A percentile compares a stretch with the other conserved stretches of the same genome.
These are phyloP conservation scores for Choiromyces venosus DNA, from an alignment of 495 filamentous ascomycete genomes.

Conservation along the genomic window DNA sequence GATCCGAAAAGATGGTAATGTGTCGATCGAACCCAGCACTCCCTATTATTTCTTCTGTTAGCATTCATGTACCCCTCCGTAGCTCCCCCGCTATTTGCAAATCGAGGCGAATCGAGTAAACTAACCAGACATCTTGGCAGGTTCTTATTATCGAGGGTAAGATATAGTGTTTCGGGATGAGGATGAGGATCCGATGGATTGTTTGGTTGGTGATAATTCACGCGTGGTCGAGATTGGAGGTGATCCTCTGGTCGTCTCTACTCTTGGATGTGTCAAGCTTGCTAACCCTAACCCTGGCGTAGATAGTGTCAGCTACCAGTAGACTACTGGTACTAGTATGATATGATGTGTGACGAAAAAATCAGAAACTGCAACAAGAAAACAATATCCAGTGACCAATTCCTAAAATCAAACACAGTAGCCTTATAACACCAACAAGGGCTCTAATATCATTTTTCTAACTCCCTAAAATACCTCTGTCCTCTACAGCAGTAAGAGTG, in stretches of 20 bases:
- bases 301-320: background rate
- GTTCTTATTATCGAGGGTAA: slow-evolving; percentile 14
- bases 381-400: no score
- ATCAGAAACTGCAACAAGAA: no score
- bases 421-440: no score
- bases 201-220: background rate
- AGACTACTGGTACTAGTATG: no score
- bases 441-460: no score
- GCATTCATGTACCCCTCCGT: slow-evolving; percentile 30
- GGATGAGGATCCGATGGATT: background rate
- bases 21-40: slow-evolving; percentile 96
- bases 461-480: no score
- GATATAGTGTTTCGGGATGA: background rate
- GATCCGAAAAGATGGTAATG: slow-evolving; percentile 99
- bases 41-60: slow-evolving; percentile 51
- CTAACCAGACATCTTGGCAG: slow-evolving; percentile 45
- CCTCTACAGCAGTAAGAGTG: no score
- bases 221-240: background rate
- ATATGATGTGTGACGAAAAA: no score
- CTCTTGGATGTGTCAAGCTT: background rate
- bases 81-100: slow-evolving; percentile 17
- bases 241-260: background rate
- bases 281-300: background rate
- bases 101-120: slow-evolving; percentile 16
- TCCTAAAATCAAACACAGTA: no score